Evolutionary conservation across 345 rosid species (phyloP), one percentile per base, ranked within the genome.

Genomic region (Streptanthus diversifolius): DNA sequence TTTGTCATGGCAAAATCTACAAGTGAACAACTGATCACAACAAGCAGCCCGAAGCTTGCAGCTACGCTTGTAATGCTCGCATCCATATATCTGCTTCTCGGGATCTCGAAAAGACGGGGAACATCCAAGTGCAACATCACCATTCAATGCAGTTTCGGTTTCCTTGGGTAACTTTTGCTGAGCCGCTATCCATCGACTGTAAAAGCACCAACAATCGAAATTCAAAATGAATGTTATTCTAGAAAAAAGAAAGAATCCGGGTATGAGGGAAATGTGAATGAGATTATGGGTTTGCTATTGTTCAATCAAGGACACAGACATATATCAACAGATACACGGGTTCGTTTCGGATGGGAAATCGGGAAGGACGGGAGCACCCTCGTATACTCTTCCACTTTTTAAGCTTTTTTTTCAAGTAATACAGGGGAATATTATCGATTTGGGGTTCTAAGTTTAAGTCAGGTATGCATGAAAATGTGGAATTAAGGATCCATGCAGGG

Each of bases 1-100:
- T 90, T 88, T 84, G 78, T 90, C 96, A 71, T 90, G 96, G 68
- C 96, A 88, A 80, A 90, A 90, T 76, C 93, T 82, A 80, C 96
- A 88, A 36, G 93, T 66, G 77, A 75, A 88, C 71, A 90, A 77
- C 80, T 90, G 84, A 68, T 82, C 90, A 70, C 96, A 90, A 76
- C 93, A 88, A 68, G 84, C 79, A 59, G 96, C 93, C 10, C 86
- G 93, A 17, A 90, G 87, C 78, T 90, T 90, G 81, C 96, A 90
- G 76, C 85, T 90, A 77, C 96, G 85, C 76, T 85, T 90, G 81
- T 90, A 90, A 77, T 90, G 96, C 80, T 90, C 96, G 47, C 96
- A 90, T 73, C 96, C 96, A 78, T 80, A 88, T 65, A 81, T 80
- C 56, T 81, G 86, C 73, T 85, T 88, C 82, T 88, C 93, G 1